These are phyloP conservation scores for Pythium aristosporum DNA, from an alignment of 352 stramenopile species.

Conservation along the genomic window DNA sequence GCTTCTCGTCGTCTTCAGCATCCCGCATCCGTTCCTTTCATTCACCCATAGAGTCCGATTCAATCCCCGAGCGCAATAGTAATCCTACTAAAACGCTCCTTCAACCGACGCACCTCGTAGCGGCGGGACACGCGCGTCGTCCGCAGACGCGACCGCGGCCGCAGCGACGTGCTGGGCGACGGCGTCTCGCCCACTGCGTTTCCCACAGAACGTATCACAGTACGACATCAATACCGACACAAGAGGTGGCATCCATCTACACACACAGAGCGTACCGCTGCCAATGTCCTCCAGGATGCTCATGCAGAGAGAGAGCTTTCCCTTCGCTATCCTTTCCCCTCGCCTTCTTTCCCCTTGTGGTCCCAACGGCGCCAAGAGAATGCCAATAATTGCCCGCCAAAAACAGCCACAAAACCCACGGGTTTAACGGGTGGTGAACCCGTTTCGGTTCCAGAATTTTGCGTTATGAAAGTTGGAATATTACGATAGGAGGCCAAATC, in stretches of 20 bases:
- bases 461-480: no score
- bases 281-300: constrained; percentile 25
- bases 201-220: not conserved
- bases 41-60: not conserved
- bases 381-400: constrained; percentile 13
- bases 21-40: constrained; percentile 17
- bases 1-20: constrained; percentile 2
- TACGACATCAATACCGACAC: no score
- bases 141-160: constrained; percentile 22
- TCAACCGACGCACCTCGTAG: constrained; percentile 12
- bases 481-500: no score
- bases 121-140: constrained; percentile 14
- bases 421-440: not conserved
- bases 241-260: no score
- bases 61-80: no score
- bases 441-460: not conserved
- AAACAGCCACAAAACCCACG: constrained; percentile 5
- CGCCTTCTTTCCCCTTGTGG: not conserved
- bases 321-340: not conserved
- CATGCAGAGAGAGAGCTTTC: constrained; percentile 6
- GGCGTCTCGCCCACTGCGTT: constrained; percentile 22
- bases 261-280: constrained; percentile 11
- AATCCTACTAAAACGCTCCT: no score
- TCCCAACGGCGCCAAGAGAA: not conserved
- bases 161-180: constrained; percentile 21